These are phyloP conservation scores for Xylariaceae sp. DNA, from an alignment of 2,329 filamentous ascomycete species.

Conservation along the genomic window DNA sequence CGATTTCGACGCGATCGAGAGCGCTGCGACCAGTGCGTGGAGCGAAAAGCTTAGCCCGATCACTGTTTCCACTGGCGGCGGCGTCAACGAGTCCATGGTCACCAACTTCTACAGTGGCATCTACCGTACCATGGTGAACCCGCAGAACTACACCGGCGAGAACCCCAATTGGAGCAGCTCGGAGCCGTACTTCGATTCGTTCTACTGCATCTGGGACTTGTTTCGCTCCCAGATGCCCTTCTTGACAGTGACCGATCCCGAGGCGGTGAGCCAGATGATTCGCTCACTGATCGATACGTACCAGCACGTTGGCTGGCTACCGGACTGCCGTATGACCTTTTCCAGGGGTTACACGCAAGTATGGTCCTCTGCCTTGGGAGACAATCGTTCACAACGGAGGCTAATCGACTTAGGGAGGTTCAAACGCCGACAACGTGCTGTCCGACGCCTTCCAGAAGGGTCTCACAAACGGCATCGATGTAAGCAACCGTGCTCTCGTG, in stretches of 20 bases:
- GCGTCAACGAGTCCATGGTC: constrained; percentile 46
- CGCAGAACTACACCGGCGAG: constrained; percentile 67
- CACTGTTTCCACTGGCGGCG: constrained; percentile 41
- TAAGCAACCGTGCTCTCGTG: too few species aligned
- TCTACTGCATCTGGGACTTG: constrained; percentile 70
- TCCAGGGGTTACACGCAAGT: constrained; percentile 64
- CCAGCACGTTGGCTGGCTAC: constrained; percentile 60
- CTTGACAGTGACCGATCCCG: constrained; percentile 59
- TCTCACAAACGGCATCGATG: constrained; percentile 48
- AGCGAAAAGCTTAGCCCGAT: constrained; percentile 52
- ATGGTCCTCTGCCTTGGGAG: not conserved
- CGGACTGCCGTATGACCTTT: constrained; percentile 70
- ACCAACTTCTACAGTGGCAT: constrained; percentile 64
- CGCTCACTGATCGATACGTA: constrained; percentile 67
- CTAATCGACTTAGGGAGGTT: constrained; percentile 59
- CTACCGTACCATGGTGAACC: constrained; percentile 66
- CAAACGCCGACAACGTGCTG: constrained; percentile 63
- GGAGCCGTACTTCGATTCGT: constrained; percentile 68
- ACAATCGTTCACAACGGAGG: constrained; percentile 1
- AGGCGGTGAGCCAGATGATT: constrained; percentile 57
- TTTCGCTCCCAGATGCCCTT: constrained; percentile 64
- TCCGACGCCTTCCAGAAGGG: constrained; percentile 63
- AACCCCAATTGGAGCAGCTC: constrained; percentile 59
- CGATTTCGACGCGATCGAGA: constrained; percentile 49
- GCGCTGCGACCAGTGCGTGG: constrained; percentile 51